Conservation (phyloP, 768 basidiomycete genomes). For the Asterophora parasitica region DNA sequence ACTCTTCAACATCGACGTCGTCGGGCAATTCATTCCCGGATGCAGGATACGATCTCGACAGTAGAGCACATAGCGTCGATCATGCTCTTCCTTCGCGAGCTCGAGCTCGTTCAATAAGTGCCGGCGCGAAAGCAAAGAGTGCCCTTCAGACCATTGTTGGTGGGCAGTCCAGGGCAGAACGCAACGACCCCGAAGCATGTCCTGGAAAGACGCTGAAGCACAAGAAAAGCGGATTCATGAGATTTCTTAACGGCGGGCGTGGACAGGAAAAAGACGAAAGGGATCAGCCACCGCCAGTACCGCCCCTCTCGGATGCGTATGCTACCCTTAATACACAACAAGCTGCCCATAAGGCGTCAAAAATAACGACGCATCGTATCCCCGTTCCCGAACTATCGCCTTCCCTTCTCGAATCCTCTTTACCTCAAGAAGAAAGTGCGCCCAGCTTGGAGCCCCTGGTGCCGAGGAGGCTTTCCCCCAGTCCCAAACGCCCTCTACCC, state of each 20-base stretch:
- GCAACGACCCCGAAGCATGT: constrained; percentile 36
- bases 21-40: constrained; percentile 29
- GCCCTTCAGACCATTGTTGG: constrained; percentile 39
- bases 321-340: constrained; percentile 25
- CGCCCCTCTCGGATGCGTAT: constrained; percentile 38
- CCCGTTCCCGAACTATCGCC: constrained; percentile 39
- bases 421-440: constrained; percentile 12
- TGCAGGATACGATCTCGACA: constrained; percentile 24
- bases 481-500: constrained; percentile 34
- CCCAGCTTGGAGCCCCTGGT: neutral
- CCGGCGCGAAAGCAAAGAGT: constrained; percentile 48
- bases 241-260: constrained; percentile 59
- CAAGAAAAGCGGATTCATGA: constrained; percentile 81
- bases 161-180: constrained; percentile 34
- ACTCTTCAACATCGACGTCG: constrained; percentile 19
- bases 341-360: constrained; percentile 18
- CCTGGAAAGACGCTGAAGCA: constrained; percentile 50
- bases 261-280: constrained; percentile 44
- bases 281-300: constrained; percentile 51
- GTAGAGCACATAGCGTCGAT: constrained; percentile 15
- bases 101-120: constrained; percentile 60
- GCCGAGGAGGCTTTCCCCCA: constrained; percentile 14
- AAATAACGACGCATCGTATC: constrained; percentile 31
- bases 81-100: constrained; percentile 24
- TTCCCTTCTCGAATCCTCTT: constrained; percentile 24